Percentiles rank a stretch among this genome's conserved stretches.
Evolutionary conservation across 148 eudicot genomes (phyloP).

Genomic region (Dysphania ambrosioides): DNA sequence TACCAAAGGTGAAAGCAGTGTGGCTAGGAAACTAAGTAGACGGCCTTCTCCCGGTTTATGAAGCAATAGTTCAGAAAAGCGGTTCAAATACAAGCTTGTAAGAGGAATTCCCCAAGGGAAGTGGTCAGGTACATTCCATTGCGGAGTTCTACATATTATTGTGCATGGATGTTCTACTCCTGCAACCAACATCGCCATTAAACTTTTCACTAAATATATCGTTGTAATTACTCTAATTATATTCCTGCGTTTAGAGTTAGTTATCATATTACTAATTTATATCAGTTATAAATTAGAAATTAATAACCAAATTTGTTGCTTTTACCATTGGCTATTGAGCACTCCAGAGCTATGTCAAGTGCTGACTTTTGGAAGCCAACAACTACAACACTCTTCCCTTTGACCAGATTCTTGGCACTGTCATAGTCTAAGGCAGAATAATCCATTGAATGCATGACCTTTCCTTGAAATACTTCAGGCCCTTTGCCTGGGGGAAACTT

Average conservation of each 20-base stretch:
- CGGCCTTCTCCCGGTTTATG: slow-evolving; percentile 71
- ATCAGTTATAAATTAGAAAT: too few relatives aligned
- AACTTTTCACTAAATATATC: too few relatives aligned
- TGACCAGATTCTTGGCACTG: slow-evolving; percentile 35
- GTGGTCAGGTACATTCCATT: slow-evolving; percentile 57
- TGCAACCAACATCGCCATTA: slow-evolving; percentile 11
- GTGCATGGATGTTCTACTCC: slow-evolving; percentile 56
- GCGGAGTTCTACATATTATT: slow-evolving; percentile 46
- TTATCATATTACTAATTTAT: too few relatives aligned
- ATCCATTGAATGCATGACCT: slow-evolving; percentile 66
- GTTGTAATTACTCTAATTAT: too few relatives aligned
- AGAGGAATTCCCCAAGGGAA: slow-evolving; percentile 47
- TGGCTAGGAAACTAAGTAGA: slow-evolving; percentile 41
- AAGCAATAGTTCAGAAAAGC: slow-evolving; percentile 59
- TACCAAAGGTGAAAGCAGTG: slow-evolving; percentile 65
- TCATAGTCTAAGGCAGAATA: slow-evolving; percentile 39
- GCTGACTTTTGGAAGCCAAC: slow-evolving; percentile 70
- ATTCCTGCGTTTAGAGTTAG: too few relatives aligned
- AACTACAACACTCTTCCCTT: slow-evolving; percentile 51
- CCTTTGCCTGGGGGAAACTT: slow-evolving; percentile 54
- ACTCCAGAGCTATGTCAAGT: slow-evolving; percentile 59
- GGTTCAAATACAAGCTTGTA: slow-evolving; percentile 42
- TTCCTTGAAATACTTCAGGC: slow-evolving; percentile 48
- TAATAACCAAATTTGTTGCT: too few relatives aligned
- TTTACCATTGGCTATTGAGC: slow-evolving; percentile 52